A percentile compares a stretch with the other conserved stretches of the same genome.
These are phyloP conservation scores for Vitis riparia DNA, from an alignment of 164 flowering plant species.

Conservation along the genomic window DNA sequence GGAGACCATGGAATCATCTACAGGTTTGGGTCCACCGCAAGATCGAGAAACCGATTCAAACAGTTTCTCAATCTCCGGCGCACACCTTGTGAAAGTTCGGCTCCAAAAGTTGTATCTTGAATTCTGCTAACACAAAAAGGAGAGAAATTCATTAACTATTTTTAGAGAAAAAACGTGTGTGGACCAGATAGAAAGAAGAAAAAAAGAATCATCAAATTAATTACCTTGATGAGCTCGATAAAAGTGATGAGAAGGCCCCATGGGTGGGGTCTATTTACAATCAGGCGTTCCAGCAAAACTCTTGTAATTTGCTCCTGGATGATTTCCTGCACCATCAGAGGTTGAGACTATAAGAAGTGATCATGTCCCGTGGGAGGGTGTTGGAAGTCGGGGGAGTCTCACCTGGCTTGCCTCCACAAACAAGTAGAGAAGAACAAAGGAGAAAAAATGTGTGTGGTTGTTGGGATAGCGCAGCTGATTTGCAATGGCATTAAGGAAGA, in stretches of 20 bases:
- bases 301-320: constrained; percentile 98
- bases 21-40: constrained; percentile 83
- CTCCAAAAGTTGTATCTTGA: constrained; percentile 94
- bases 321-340: constrained; percentile 62
- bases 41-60: constrained; percentile 94
- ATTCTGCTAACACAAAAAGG: constrained; percentile 49
- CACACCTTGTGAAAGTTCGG: constrained; percentile 77
- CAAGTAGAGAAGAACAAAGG: constrained; percentile 80
- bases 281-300: constrained; percentile 84
- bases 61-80: constrained; percentile 90
- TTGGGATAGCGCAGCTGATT: constrained; percentile 97
- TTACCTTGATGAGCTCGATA: constrained; percentile 94
- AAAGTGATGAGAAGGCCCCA: constrained; percentile 97
- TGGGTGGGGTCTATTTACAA: constrained; percentile 93
- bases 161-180: too few species aligned
- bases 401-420: constrained; percentile 91
- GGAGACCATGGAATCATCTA: constrained; percentile 66
- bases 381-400: background rate
- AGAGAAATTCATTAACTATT: background rate
- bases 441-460: constrained; percentile 94
- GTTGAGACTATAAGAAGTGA: background rate
- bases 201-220: too few species aligned
- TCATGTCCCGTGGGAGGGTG: too few species aligned
- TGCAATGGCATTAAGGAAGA: constrained; percentile 89
- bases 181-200: too few species aligned